Evolutionary conservation across 2,329 filamentous ascomycete genomes (phyloP).

Genomic region (Fusarium verrucosum): DNA sequence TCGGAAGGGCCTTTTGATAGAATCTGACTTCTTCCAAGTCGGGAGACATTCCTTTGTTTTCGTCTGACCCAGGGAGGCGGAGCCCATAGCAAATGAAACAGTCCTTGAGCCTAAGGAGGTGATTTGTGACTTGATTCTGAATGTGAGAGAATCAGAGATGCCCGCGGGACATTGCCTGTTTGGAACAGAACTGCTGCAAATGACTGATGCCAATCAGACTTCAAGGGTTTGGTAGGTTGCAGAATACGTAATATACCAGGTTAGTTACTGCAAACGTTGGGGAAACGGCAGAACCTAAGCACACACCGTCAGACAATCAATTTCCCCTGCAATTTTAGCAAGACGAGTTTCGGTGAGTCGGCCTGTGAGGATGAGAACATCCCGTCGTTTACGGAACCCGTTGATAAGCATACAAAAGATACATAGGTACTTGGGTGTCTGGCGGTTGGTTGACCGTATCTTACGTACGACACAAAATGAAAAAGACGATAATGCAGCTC

Average conservation of each 20-base stretch:
- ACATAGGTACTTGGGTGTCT: too few species aligned
- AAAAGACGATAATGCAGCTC: constrained; percentile 24
- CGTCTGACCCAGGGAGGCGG: constrained; percentile 35
- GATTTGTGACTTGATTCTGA: constrained; percentile 5
- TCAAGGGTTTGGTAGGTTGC: neutral
- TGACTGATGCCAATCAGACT: constrained; percentile 28
- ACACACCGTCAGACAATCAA: constrained; percentile 19
- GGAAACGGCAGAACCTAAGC: constrained; percentile 14
- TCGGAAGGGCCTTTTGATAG: constrained; percentile 33
- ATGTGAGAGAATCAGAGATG: constrained; percentile 7
- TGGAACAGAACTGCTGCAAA: constrained; percentile 4
- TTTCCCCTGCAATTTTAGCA: constrained; percentile 15
- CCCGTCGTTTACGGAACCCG: constrained; percentile 3
- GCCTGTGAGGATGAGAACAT: constrained; percentile 15
- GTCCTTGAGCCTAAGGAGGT: constrained; percentile 5
- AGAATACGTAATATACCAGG: constrained; percentile 33
- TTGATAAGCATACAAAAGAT: constrained; percentile 14
- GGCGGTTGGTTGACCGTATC: constrained; percentile 35
- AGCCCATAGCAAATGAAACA: constrained; percentile 27
- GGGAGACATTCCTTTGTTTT: constrained; percentile 39
- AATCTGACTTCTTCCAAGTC: constrained; percentile 38
- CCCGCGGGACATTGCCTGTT: constrained; percentile 18
- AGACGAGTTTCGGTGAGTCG: constrained; percentile 25
- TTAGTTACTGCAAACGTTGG: constrained; percentile 22
- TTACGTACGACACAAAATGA: constrained; percentile 10